A percentile compares a stretch with the other conserved stretches of the same genome.
Conservation (phyloP, 1,139 yeast genomes). For the Taiozyma sp. region DNA sequence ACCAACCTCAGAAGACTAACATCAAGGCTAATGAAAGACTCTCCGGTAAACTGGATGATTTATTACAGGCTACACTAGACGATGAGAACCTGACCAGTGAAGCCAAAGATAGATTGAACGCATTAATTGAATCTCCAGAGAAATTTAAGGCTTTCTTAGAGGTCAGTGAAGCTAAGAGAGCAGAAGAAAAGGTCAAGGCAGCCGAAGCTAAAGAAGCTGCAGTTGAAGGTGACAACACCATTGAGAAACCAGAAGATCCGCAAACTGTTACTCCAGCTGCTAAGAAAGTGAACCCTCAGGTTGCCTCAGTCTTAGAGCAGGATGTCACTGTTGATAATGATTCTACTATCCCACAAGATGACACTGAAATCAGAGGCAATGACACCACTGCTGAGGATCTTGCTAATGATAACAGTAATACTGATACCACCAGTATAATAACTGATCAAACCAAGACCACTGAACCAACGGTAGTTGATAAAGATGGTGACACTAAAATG, state of each 20-base stretch:
- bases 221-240: constrained; percentile 15
- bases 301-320: constrained; percentile 23
- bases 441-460: constrained; percentile 6
- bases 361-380: constrained; percentile 26
- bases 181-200: constrained; percentile 10
- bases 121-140: constrained; percentile 26
- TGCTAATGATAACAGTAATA: constrained; percentile 14
- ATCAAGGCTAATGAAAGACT: constrained; percentile 14
- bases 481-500: constrained; percentile 32
- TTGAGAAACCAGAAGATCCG: constrained; percentile 20
- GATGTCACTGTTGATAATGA: constrained; percentile 33
- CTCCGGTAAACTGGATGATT: constrained; percentile 25
- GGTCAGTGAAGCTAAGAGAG: constrained; percentile 21
- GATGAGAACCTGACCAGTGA: constrained; percentile 26
- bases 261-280: constrained; percentile 13
- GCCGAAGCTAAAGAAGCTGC: constrained; percentile 2
- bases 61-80: constrained; percentile 31
- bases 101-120: constrained; percentile 26
- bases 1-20: constrained; percentile 12
- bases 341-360: constrained; percentile 27
- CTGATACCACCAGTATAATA: constrained; percentile 17
- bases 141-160: constrained; percentile 19
- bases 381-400: constrained; percentile 29
- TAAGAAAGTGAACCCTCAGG: constrained; percentile 22
- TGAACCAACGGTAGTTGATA: constrained; percentile 12